Evolutionary conservation across 1,284 basidiomycete species (phyloP).

Genomic region (Naganishia albida): DNA sequence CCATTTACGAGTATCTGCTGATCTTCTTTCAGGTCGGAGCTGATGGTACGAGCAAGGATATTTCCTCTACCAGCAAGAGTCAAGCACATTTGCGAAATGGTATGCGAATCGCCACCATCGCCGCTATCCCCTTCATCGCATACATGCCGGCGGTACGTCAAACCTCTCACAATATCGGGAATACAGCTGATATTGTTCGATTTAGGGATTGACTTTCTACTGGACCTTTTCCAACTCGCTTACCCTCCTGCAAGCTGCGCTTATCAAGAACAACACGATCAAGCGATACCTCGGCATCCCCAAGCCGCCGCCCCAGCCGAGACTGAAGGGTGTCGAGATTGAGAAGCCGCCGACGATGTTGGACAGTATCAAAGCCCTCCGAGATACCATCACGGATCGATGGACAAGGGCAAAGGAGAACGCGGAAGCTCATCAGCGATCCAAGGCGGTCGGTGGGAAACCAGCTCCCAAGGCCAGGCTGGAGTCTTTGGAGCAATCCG

Average conservation of each 20-base stretch:
- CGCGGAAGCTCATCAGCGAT: constrained; percentile 12
- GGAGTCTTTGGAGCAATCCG: constrained; percentile 18
- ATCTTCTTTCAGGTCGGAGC: constrained; percentile 60
- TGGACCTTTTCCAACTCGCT: constrained; percentile 60
- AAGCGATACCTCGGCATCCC: constrained; percentile 51
- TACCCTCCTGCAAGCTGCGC: constrained; percentile 58
- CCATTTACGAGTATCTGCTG: background rate
- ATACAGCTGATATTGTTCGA: background rate
- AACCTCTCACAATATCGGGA: background rate
- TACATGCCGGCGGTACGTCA: constrained; percentile 56
- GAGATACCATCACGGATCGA: constrained; percentile 19
- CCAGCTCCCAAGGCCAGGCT: background rate
- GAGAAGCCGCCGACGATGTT: constrained; percentile 31
- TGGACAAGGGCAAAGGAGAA: constrained; percentile 26
- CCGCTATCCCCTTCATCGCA: constrained; percentile 65
- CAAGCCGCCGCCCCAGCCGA: constrained; percentile 38
- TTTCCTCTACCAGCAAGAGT: constrained; percentile 47
- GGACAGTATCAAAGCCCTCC: constrained; percentile 18
- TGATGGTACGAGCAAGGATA: constrained; percentile 51
- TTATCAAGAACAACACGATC: constrained; percentile 48
- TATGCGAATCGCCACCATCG: constrained; percentile 65
- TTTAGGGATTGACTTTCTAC: constrained; percentile 59
- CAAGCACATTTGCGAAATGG: constrained; percentile 72
- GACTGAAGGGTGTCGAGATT: constrained; percentile 36
- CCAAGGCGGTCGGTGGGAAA: background rate